Conservation (phyloP, 192 early-diverging fungal genomes). For the Coemansia sp. region DNA sequence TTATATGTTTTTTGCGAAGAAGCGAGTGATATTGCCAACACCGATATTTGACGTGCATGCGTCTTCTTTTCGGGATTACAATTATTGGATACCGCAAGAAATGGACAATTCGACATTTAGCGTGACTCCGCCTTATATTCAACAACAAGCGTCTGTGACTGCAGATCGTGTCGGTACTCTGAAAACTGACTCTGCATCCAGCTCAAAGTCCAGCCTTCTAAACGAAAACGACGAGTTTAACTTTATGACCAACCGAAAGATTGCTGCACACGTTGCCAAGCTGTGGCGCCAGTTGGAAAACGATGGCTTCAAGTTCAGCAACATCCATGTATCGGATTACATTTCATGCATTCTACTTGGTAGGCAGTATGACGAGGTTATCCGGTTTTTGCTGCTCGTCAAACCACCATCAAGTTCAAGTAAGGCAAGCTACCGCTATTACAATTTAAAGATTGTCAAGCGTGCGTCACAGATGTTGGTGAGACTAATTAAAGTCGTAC, state of each 20-base stretch:
- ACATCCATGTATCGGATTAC: constrained; percentile 46
- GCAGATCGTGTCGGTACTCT: not conserved
- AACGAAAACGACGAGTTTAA: constrained; percentile 14
- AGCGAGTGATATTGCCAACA: constrained; percentile 10
- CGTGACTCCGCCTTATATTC: not conserved
- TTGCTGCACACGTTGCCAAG: constrained; percentile 22
- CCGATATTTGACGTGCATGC: not conserved
- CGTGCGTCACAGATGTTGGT: constrained; percentile 21
- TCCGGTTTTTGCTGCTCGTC: constrained; percentile 36
- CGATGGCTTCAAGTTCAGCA: constrained; percentile 42
- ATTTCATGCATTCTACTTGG: constrained; percentile 43
- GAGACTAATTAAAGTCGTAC: constrained; percentile 19
- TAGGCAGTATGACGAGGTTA: constrained; percentile 37
- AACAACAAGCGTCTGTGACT: not conserved
- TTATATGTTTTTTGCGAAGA: constrained; percentile 14
- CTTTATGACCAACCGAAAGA: constrained; percentile 10
- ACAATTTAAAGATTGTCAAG: constrained; percentile 25
- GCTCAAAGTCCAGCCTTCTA: not conserved
- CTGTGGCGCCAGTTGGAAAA: constrained; percentile 43
- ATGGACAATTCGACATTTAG: not conserved
- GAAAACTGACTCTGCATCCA: not conserved
- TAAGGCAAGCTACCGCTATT: constrained; percentile 23
- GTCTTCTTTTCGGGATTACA: constrained; percentile 17
- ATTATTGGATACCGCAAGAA: constrained; percentile 29
- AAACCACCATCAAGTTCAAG: constrained; percentile 10